Percentiles rank a stretch among this genome's conserved stretches.
These are phyloP conservation scores for Tolypocladium sp. DNA, from an alignment of 2,329 filamentous ascomycete genomes.

Conservation along the genomic window DNA sequence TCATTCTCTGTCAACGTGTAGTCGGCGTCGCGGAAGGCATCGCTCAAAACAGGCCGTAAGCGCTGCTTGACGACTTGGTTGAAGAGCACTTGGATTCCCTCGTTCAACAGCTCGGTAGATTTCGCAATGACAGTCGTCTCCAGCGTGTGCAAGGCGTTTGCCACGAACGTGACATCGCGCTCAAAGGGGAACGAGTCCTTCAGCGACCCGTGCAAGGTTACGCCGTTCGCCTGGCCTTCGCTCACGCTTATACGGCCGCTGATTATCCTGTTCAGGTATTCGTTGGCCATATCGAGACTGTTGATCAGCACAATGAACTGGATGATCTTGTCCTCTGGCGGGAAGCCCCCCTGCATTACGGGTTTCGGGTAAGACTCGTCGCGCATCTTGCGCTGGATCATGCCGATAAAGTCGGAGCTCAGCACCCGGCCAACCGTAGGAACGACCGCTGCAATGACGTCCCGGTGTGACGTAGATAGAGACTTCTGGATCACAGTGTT, in stretches of 20 bases:
- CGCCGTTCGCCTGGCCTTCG: constrained; percentile 23
- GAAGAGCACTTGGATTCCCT: constrained; percentile 80
- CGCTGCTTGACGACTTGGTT: constrained; percentile 79
- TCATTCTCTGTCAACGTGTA: constrained; percentile 64
- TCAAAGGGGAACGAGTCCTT: constrained; percentile 70
- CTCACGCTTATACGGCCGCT: constrained; percentile 49
- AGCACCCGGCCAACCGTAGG: constrained; percentile 74
- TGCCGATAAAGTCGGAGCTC: constrained; percentile 83
- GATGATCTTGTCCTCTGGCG: constrained; percentile 81
- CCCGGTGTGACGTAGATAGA: constrained; percentile 73
- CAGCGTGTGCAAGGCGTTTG: constrained; percentile 58
- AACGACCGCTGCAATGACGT: constrained; percentile 68
- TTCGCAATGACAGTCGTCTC: constrained; percentile 67
- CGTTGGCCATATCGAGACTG: constrained; percentile 84
- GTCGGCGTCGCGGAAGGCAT: constrained; percentile 86
- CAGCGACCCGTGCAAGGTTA: constrained; percentile 34
- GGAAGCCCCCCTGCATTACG: constrained; percentile 66
- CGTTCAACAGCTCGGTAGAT: constrained; percentile 69
- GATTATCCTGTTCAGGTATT: constrained; percentile 85
- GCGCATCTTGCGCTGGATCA: constrained; percentile 96
- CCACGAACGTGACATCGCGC: constrained; percentile 62
- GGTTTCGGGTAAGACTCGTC: constrained; percentile 88
- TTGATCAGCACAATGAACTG: constrained; percentile 90
- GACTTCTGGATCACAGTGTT: constrained; percentile 84
- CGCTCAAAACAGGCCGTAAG: constrained; percentile 72